Base-by-base conservation (phyloP, 2,329 filamentous ascomycete species). In the Nigrospora osmanthi region DNA sequence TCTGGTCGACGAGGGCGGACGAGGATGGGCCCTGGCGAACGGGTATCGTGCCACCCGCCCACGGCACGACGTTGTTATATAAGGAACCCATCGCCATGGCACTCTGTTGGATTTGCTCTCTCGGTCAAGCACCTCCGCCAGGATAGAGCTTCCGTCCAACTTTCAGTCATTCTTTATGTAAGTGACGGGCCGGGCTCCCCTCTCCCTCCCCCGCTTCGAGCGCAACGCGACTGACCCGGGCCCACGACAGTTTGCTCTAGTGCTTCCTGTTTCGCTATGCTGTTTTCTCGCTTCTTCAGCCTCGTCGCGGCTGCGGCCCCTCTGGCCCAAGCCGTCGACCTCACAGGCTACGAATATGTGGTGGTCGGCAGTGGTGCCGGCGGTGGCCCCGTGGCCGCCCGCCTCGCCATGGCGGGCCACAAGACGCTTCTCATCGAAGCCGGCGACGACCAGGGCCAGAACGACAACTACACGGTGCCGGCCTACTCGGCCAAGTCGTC, bases 361-460 rank as follows among this genome's bases (percentile, higher is more conserved):
- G 69, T 83, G 11, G 75, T 83, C 34, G 79, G 79, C 14, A 78
- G 75, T 10, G 78, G 78, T 7, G 67, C 77, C 13, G 78, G 78
- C n/a, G 78, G 78, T 38, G 76, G 72, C 13, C 76, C 78, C 10
- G 58, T 81, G 7, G 76, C 78, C 15, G 72, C 74, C 23, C 69
- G 76, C 31, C 70, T 83, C 30, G 79, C 79, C 19, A 60, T 75
- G 37, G 75, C 75, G 33, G 78, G 79, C 40, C 71, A 77, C 63
- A 76, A 70, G 51, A 75, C 75, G 1, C 70, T 83, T 13, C 69
- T 83, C 3, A 69, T 81, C 37, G 78, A 81, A 51, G 77, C 76
- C 30, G 77, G 76, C 37, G 73, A 77, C 48, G 76, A 81, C 51
- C 69, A 78, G 50, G 72, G 68, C 15, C 62, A 64, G 38, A 60